phyloP scores from a whole-genome alignment of 2,329 filamentous ascomycete genomes.

The Exophiala phaeomuriformis region DNA sequence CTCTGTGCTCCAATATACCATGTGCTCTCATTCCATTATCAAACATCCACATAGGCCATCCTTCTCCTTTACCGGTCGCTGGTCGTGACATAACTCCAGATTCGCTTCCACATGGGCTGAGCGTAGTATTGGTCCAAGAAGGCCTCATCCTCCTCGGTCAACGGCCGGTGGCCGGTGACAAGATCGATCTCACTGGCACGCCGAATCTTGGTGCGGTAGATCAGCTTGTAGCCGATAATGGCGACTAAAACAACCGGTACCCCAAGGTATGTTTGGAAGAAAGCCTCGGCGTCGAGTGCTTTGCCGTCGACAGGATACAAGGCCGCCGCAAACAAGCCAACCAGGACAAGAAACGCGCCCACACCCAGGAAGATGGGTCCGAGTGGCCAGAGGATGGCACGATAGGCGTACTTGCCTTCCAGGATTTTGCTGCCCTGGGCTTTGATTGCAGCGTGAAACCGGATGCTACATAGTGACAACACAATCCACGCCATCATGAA shows the following conservation, averaged over 20 bases:
- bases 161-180: not conserved
- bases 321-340: not conserved
- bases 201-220: not conserved
- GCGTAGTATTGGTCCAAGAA: slow-evolving; percentile 4
- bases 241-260: not conserved
- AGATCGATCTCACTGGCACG: not conserved
- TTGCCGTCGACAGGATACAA: not conserved
- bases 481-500: slow-evolving; percentile 63
- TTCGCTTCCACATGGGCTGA: not conserved
- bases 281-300: not conserved
- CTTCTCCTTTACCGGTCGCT: not conserved
- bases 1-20: not conserved
- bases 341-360: not conserved
- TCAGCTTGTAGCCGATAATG: not conserved
- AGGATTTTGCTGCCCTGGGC: slow-evolving; percentile 30
- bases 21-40: not conserved
- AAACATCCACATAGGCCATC: not conserved
- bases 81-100: slow-evolving; percentile 2
- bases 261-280: not conserved
- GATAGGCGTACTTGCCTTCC: slow-evolving; percentile 5
- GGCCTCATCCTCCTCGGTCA: not conserved
- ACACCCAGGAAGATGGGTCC: slow-evolving; percentile 47
- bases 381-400: slow-evolving; percentile 43
- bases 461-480: slow-evolving; percentile 54
- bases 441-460: slow-evolving; percentile 73